Base-by-base conservation (phyloP, 1,284 basidiomycete species). In the Leucoagaricus sp. region DNA sequence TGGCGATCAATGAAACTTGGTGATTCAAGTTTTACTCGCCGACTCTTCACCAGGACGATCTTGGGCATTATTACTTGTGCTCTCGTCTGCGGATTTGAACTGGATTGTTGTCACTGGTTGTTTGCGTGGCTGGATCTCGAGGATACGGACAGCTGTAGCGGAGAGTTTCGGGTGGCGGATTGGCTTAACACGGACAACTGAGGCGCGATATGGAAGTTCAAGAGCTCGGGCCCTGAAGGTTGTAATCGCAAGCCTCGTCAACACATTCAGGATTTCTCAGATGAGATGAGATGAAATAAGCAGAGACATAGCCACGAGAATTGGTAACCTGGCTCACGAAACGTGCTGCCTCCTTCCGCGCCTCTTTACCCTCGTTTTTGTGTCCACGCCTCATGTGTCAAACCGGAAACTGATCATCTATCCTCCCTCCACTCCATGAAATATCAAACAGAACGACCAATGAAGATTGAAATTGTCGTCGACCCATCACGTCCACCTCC, bases 401-500 rank as follows among this genome's bases (percentile, higher is more conserved):
- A 38, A 8, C 5, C 15, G 7, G 15, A 38, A 77, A 82, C 86
- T 89, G 75, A 89, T 76, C 69, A 66, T 72, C 67, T 67, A 70
- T 64, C 69, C 61, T 66, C 66, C 65, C 66, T 65, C 66, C 65
- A 59, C 60, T 63, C 60, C 63, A 57, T 59, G 61, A 54, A n/a
- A n/a, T 63, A 67, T 66, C 63, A 21, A 68, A 74, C 78, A 97
- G 94, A 95, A 83, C 92, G 93, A 67, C 92, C 95, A 25, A 96
- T 99, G 92, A 96, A 95, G 82, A 95, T 98, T 63, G 96, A 98
- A 81, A 94, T 98, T 61, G 87, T 98, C 46, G 84, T 98, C 69
- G 93, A 96, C 79, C 94, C 94, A 23, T 80, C 88, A 53, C 83
- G 84, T 53, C 81, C 86, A n/a, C 80, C 83, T 4, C 80, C 89